A percentile compares a stretch with the other conserved stretches of the same genome.
Conservation (phyloP, 1,284 basidiomycete species). For the Inonotus obliquus region DNA sequence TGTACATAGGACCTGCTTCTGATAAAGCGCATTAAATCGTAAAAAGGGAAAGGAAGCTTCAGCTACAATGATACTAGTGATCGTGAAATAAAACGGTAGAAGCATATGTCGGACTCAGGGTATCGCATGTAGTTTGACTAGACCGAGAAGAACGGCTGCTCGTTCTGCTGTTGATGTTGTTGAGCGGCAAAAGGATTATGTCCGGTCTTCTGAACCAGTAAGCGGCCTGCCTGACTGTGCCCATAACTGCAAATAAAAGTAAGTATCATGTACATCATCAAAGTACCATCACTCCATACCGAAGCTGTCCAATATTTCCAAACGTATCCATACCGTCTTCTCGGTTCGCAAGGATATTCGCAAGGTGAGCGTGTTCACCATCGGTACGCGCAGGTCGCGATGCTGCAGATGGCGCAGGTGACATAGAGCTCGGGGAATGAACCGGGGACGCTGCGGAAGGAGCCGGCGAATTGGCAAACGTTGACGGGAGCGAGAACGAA, state of each 20-base stretch:
- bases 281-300: constrained; percentile 38
- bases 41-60: background rate
- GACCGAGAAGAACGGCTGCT: constrained; percentile 85
- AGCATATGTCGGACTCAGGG: background rate
- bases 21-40: background rate
- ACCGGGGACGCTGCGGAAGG: constrained; percentile 28
- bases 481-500: constrained; percentile 32
- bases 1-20: constrained; percentile 1
- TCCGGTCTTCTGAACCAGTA: constrained; percentile 57
- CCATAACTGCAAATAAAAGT: constrained; percentile 50
- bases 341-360: constrained; percentile 75
- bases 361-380: constrained; percentile 75
- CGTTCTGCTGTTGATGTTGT: constrained; percentile 52
- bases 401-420: constrained; percentile 23
- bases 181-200: constrained; percentile 75
- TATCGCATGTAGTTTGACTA: constrained; percentile 25
- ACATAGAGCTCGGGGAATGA: constrained; percentile 26
- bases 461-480: constrained; percentile 34
- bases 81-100: background rate
- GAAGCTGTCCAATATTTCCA: constrained; percentile 78
- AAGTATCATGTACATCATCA: background rate
- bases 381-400: constrained; percentile 38
- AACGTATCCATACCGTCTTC: constrained; percentile 94
- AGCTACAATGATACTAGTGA: background rate
- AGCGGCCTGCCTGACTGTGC: constrained; percentile 55